Conservation (phyloP, 441 rosid genomes). For the Biscutella laevigata region DNA sequence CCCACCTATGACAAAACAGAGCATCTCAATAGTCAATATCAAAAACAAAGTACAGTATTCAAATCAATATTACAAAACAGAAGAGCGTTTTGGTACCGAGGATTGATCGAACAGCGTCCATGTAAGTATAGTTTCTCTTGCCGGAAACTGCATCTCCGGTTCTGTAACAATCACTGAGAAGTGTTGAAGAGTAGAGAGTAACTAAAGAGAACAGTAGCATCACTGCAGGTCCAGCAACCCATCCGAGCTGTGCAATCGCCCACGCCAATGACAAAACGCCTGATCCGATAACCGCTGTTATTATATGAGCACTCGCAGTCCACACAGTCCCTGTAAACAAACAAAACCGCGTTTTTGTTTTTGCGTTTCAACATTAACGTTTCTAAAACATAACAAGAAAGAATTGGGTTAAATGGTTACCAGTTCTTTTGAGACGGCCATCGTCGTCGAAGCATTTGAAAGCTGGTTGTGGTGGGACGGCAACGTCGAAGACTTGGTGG, state of each 20-base stretch:
- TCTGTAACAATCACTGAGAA: constrained; percentile 68
- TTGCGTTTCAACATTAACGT: constrained; percentile 1
- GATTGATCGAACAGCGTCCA: constrained; percentile 68
- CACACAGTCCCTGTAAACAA: constrained; percentile 51
- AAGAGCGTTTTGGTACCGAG: constrained; percentile 36
- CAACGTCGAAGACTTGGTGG: constrained; percentile 32
- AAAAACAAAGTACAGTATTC: neutral
- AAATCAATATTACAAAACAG: neutral
- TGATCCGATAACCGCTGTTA: constrained; percentile 85
- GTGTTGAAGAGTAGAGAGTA: constrained; percentile 63
- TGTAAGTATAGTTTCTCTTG: constrained; percentile 78
- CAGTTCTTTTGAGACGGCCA: constrained; percentile 69
- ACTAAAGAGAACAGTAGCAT: constrained; percentile 67
- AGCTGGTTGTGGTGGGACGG: constrained; percentile 28
- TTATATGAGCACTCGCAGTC: constrained; percentile 85
- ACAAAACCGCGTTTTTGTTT: neutral
- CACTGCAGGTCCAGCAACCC: constrained; percentile 80
- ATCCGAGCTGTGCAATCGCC: constrained; percentile 87
- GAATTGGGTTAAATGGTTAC: constrained; percentile 19
- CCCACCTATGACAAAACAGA: constrained; percentile 46
- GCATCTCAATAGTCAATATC: neutral
- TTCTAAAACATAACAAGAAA: neutral
- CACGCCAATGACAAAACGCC: constrained; percentile 82
- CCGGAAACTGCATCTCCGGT: constrained; percentile 61
- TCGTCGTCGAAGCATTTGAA: constrained; percentile 76